A percentile compares a stretch with the other conserved stretches of the same genome.
These are phyloP conservation scores for Ogataea henricii DNA, from an alignment of 805 yeast genomes.

Conservation along the genomic window DNA sequence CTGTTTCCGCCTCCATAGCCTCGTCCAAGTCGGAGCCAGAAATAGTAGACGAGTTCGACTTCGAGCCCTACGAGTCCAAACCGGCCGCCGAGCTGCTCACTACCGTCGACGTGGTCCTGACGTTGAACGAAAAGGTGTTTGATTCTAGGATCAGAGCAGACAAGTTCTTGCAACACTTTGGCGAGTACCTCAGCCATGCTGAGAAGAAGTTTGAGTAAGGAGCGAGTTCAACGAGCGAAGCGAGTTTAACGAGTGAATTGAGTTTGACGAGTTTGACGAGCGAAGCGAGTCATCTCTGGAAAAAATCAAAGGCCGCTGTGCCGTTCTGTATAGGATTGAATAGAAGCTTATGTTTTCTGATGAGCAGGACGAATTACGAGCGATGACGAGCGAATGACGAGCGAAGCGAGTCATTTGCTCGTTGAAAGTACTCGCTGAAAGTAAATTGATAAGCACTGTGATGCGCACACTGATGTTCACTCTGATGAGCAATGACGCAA, in stretches of 20 bases:
- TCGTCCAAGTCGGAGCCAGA: constrained; percentile 17
- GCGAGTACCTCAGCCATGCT: constrained; percentile 23
- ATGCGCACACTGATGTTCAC: no score
- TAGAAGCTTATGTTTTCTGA: background rate
- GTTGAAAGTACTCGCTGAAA: no score
- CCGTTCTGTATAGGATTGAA: constrained; percentile 2
- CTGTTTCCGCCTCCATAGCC: constrained; percentile 33
- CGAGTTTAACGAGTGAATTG: no score
- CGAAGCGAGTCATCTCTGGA: background rate
- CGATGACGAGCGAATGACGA: no score
- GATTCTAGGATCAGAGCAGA: constrained; percentile 52
- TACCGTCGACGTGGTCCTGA: constrained; percentile 38
- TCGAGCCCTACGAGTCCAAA: constrained; percentile 24
- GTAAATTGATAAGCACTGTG: no score
- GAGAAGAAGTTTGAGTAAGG: constrained; percentile 17
- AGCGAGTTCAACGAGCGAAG: background rate
- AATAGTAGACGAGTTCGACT: constrained; percentile 28
- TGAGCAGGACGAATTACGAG: no score
- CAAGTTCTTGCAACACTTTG: constrained; percentile 29
- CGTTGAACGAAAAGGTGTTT: constrained; percentile 40
- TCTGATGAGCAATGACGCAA: no score
- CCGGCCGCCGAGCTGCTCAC: constrained; percentile 24
- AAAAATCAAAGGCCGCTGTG: background rate
- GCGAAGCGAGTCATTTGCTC: no score
- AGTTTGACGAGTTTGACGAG: no score